Evolutionary conservation across 1,284 basidiomycete species (phyloP).

Genomic region (Cryptococcus neoformans): DNA sequence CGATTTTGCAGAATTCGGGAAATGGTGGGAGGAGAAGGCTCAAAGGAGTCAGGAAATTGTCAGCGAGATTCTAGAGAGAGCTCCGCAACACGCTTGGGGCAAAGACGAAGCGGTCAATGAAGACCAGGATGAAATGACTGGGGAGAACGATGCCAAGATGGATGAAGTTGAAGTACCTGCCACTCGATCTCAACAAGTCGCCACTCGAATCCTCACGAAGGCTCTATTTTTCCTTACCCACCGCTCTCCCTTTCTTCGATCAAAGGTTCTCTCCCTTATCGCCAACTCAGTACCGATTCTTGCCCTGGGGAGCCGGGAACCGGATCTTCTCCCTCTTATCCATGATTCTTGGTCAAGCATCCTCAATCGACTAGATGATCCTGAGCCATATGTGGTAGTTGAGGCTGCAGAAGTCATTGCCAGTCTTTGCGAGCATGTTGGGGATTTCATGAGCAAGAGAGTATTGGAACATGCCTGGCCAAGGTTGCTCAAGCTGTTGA

Average conservation of each 20-base stretch:
- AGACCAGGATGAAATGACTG: constrained; percentile 25
- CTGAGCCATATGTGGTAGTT: constrained; percentile 70
- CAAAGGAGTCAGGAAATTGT: constrained; percentile 41
- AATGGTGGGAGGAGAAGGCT: constrained; percentile 62
- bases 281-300: constrained; percentile 69
- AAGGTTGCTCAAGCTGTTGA: constrained; percentile 62
- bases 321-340: constrained; percentile 72
- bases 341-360: constrained; percentile 87
- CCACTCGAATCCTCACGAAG: constrained; percentile 77
- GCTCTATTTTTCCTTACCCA: constrained; percentile 89
- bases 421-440: constrained; percentile 62
- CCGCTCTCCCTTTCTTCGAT: constrained; percentile 72
- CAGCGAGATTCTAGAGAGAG: constrained; percentile 58
- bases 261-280: constrained; percentile 72
- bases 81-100: constrained; percentile 54
- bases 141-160: constrained; percentile 43
- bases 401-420: constrained; percentile 70
- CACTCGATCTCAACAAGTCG: constrained; percentile 68
- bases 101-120: constrained; percentile 13
- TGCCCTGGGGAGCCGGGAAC: constrained; percentile 54
- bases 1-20: constrained; percentile 55
- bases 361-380: constrained; percentile 70
- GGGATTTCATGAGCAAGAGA: constrained; percentile 74
- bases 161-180: constrained; percentile 53
- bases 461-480: constrained; percentile 92